A percentile compares a stretch with the other conserved stretches of the same genome.
Evolutionary conservation across 257 asterid species (phyloP).

Genomic region (Solanum corneliomulleri): DNA sequence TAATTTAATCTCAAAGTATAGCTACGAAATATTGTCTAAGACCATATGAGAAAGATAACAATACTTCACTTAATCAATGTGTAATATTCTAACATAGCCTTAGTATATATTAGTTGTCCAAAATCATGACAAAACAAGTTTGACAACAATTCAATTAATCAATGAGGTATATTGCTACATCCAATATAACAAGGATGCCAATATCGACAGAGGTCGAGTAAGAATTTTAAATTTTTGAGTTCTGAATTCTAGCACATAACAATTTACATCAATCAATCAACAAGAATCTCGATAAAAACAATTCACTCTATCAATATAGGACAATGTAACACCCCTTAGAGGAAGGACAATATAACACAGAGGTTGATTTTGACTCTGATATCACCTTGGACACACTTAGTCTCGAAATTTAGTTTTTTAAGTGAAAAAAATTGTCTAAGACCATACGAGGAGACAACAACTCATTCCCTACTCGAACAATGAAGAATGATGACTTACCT

Average conservation of each 20-base stretch:
- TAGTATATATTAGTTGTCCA: not conserved
- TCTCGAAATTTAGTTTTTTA: not conserved
- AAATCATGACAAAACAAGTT: not conserved
- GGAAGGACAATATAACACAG: not conserved
- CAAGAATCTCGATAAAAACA: not conserved
- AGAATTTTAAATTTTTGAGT: not conserved
- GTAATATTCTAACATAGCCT: not conserved
- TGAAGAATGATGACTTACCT: conserved; percentile 16
- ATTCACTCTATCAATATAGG: not conserved
- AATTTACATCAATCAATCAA: not conserved
- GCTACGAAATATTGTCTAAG: not conserved
- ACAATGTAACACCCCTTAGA: not conserved
- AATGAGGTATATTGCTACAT: not conserved
- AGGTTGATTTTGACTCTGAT: not conserved
- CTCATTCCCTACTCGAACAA: not conserved
- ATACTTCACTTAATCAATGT: not conserved
- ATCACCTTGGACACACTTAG: not conserved
- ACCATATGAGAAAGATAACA: not conserved
- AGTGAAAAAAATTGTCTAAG: not conserved
- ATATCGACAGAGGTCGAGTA: not conserved
- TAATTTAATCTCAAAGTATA: not conserved
- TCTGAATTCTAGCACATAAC: not conserved
- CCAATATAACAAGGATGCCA: not conserved
- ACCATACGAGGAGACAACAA: not conserved
- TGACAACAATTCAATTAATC: not conserved